Evolutionary conservation across 305 asterid genomes (phyloP), one percentile per base, ranked within the genome.

Genomic region (Fraxinus paxiana): DNA sequence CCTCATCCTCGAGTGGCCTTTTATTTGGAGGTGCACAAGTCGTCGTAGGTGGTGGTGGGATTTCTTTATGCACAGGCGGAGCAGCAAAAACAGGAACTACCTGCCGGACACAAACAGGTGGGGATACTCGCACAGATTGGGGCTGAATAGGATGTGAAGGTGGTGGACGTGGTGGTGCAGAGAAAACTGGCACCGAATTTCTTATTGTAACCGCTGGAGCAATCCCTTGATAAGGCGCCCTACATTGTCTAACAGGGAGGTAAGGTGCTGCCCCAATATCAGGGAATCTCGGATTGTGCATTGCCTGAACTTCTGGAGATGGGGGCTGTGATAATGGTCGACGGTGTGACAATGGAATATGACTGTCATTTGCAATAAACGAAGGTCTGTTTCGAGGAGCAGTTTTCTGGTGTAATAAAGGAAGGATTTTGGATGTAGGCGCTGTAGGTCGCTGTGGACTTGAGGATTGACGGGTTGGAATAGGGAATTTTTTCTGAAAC

Each of bases 381-480:
- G 88, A 18, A 2, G 86, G 85, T 30, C 81, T 86, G 84, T 81
- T 79, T 24, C 80, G 86, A 77, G 84, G 54, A 81, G 82, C 54
- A 12, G 84, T 38, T 73, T 84, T 87, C 18, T 82, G 88, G 87
- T 65, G 77, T 81, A 93, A 87, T 34, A 93, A 85, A 22, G 97
- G 97, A 51, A 93, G 95, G 82, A 92, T 90, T 87, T 90, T 93
- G 82, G 97, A 93, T 9, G 88, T 51, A 20, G 96, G 51, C 10
- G 74, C 67, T 2, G 90, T 80, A 31, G 85, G 94, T 2, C 87
- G 90, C 73, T 86, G 92, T n/a, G 94, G 94, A 86, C 95, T 90
- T 33, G 92, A 88, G 73, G 94, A 91, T n/a, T 91, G 89, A 30
- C 91, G 91, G 51, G 85, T 43, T 26, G 90, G 89, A 38, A 56